phyloP scores from a whole-genome alignment of 2,329 filamentous ascomycete species.

The Ophiocordyceps sinensis region DNA sequence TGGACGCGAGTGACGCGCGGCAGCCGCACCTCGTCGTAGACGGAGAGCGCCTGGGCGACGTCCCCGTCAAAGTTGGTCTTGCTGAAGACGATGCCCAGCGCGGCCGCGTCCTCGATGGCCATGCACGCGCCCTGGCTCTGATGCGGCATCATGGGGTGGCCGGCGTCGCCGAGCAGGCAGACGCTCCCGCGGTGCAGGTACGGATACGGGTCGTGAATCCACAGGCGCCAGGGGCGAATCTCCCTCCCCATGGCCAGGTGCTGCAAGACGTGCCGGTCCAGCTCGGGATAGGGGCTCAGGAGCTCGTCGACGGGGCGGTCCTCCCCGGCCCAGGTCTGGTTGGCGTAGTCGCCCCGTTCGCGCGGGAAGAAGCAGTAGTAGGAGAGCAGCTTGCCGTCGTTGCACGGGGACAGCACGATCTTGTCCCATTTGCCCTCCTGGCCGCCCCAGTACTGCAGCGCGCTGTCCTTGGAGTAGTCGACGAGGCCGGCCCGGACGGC shows the following conservation, averaged over 20 bases:
- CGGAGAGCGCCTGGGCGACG: constrained; percentile 28
- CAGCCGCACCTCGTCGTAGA: constrained; percentile 38
- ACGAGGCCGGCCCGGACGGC: constrained; percentile 43
- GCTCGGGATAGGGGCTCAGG: constrained; percentile 41
- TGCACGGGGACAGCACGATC: constrained; percentile 57
- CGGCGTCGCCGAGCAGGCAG: constrained; percentile 51
- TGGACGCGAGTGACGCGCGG: constrained; percentile 42
- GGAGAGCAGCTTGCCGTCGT: constrained; percentile 47
- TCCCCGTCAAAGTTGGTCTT: constrained; percentile 29
- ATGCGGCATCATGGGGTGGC: constrained; percentile 53
- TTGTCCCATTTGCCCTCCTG: constrained; percentile 50
- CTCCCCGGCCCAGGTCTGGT: constrained; percentile 43
- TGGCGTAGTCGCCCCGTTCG: constrained; percentile 40
- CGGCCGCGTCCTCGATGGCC: constrained; percentile 50
- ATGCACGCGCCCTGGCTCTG: constrained; percentile 53
- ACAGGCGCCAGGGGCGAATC: constrained; percentile 48
- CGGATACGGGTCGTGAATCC: constrained; percentile 48
- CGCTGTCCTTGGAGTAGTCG: constrained; percentile 45
- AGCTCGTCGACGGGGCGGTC: constrained; percentile 41
- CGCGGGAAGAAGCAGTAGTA: constrained; percentile 58
- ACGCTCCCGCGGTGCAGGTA: constrained; percentile 35
- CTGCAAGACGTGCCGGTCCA: constrained; percentile 40
- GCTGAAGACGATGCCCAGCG: constrained; percentile 46
- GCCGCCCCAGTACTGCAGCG: constrained; percentile 59
- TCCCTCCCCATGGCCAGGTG: constrained; percentile 47